Conservation (phyloP, 257 asterid genomes). For the Misopates orontium region DNA sequence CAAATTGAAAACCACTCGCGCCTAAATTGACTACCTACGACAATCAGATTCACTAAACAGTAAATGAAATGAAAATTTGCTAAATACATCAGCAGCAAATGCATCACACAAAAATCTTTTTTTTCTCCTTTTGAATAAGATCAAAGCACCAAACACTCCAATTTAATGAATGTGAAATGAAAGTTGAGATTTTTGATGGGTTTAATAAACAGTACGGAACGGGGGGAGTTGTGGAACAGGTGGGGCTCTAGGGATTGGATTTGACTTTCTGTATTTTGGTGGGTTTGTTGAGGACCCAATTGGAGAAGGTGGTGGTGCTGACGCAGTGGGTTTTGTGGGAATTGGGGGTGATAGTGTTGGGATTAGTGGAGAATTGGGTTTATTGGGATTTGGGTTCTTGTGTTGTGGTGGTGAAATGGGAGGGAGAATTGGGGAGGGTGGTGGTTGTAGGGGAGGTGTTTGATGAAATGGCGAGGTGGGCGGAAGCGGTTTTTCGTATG, state of each 20-base stretch:
- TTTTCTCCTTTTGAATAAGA: too few species aligned
- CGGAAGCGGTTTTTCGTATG: not conserved
- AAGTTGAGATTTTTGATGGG: conserved; percentile 33
- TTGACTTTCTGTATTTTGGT: conserved; percentile 26
- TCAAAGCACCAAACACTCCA: not conserved
- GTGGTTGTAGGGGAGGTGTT: conserved; percentile 5
- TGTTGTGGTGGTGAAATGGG: conserved; percentile 16
- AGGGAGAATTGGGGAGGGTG: not conserved
- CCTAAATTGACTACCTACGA: too few species aligned
- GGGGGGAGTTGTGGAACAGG: conserved; percentile 59
- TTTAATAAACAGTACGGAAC: conserved; percentile 48
- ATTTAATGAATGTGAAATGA: conserved; percentile 1
- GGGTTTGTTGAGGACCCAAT: conserved; percentile 17
- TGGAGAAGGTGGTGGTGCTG: conserved; percentile 26
- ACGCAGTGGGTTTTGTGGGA: conserved; percentile 12
- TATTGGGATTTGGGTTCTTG: conserved; percentile 9
- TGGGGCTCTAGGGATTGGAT: conserved; percentile 55
- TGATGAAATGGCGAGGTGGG: conserved; percentile 16
- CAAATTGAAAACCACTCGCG: too few species aligned
- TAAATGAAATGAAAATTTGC: not conserved
- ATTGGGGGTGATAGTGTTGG: not conserved
- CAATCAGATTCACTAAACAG: too few species aligned
- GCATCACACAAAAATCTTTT: not conserved
- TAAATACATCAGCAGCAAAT: not conserved
- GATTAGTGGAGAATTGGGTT: conserved; percentile 25